Conservation (phyloP, 2,329 filamentous ascomycete genomes). For the Aspergillus sojae region DNA sequence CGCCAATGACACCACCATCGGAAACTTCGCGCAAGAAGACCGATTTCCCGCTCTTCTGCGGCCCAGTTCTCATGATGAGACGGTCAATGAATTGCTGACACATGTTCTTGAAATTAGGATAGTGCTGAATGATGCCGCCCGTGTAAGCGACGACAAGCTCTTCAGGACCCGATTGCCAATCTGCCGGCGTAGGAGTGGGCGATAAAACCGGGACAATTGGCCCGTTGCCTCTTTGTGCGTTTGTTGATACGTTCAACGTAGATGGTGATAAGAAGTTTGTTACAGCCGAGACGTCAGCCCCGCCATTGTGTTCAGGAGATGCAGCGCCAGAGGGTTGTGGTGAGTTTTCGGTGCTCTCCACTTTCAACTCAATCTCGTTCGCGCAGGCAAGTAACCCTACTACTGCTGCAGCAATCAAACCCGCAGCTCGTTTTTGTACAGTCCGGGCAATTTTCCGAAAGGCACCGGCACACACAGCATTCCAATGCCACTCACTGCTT, state of each 20-base stretch:
- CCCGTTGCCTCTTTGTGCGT: conserved; percentile 18
- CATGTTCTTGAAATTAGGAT: conserved; percentile 71
- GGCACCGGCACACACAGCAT: conserved; percentile 57
- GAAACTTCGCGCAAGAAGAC: conserved; percentile 56
- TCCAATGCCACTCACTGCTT: conserved; percentile 62
- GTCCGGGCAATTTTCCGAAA: conserved; percentile 69
- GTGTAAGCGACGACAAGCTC: conserved; percentile 78
- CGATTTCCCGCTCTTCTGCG: conserved; percentile 50
- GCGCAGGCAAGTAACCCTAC: conserved; percentile 70
- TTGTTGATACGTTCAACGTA: conserved; percentile 12
- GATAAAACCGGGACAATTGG: conserved; percentile 43
- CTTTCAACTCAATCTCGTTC: conserved; percentile 61
- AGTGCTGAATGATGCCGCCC: conserved; percentile 77
- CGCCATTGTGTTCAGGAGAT: conserved; percentile 32
- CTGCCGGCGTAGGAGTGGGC: conserved; percentile 35
- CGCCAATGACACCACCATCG: conserved; percentile 59
- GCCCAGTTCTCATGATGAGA: conserved; percentile 50
- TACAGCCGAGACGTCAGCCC: conserved; percentile 22
- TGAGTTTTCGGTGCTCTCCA: conserved; percentile 42
- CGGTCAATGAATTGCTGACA: conserved; percentile 70
- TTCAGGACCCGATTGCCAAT: conserved; percentile 50
- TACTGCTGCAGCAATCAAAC: conserved; percentile 72
- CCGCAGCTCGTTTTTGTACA: conserved; percentile 72
- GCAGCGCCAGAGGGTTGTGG: conserved; percentile 30
- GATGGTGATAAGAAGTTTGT: conserved; percentile 13